phyloP scores from a whole-genome alignment of 1,284 basidiomycete genomes.

The Ceratobasidium papillatum region DNA sequence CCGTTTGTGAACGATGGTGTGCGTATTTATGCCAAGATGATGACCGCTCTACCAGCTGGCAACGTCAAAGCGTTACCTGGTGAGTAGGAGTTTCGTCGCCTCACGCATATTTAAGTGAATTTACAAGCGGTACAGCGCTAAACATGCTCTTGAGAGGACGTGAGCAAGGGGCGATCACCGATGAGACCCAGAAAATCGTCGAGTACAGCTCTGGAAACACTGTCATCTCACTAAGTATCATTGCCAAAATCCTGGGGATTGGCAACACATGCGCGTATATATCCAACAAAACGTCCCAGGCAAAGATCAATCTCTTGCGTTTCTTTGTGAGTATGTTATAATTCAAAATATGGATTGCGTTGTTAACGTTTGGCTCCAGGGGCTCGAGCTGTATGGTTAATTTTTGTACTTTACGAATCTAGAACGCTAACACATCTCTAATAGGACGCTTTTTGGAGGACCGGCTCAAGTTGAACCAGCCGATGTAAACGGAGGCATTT shows the following conservation, averaged over 20 bases:
- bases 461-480: slow-evolving; percentile 38
- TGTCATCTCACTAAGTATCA: slow-evolving; percentile 26
- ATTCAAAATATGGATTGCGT: too few species aligned
- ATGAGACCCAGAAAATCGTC: slow-evolving; percentile 4
- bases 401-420: background rate
- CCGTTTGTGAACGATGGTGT: slow-evolving; percentile 25
- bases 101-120: background rate
- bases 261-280: slow-evolving; percentile 27
- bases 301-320: slow-evolving; percentile 35
- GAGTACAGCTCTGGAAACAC: slow-evolving; percentile 38
- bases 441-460: slow-evolving; percentile 34
- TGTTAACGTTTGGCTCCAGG: background rate
- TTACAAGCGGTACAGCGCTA: too few species aligned
- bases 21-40: slow-evolving; percentile 38
- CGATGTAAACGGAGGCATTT: slow-evolving; percentile 37
- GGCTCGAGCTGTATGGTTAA: slow-evolving; percentile 26
- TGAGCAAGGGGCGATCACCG: slow-evolving; percentile 3
- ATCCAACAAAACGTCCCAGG: slow-evolving; percentile 37
- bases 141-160: slow-evolving; percentile 31
- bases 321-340: slow-evolving; percentile 23
- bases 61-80: slow-evolving; percentile 35
- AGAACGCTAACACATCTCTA: background rate
- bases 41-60: slow-evolving; percentile 27
- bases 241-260: slow-evolving; percentile 18
- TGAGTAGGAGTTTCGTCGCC: background rate